Base-by-base conservation (phyloP, 2,329 filamentous ascomycete genomes). In the Exophiala bonariae region DNA sequence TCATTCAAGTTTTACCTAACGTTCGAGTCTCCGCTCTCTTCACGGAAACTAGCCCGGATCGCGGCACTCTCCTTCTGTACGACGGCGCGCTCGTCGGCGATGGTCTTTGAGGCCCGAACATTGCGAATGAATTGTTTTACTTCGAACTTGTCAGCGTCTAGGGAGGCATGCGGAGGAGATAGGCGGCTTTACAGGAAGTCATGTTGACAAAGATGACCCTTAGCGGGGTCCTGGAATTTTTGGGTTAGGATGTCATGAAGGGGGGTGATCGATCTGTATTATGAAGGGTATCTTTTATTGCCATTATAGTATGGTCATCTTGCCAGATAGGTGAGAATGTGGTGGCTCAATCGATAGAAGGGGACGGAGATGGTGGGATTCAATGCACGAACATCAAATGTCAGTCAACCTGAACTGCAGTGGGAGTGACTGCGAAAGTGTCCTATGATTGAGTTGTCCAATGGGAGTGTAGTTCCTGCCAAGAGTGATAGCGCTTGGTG, bases 91-190 rank as follows among this genome's bases (percentile, higher is more conserved):
- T 99, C 93, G 73, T 99, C 93, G 68, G 95, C 95, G 66, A 99
- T 96, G 28, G 93, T 99, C 77, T 99, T 99, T 52, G 93, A 90
- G 53, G 93, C 92, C 68, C 93, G 89, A 67, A 99, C 93, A 74
- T 96, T 97, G 68, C 93, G 91, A 72, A 99, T 99, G 75, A 99
- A 99, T 75, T 97, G 93, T 77, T 99, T 99, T 69, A 99, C 93
- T 97, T 66, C 40, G 26, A 28, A 22, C n/a, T 26, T 11, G 44
- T 56, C 46, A 59, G 55, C 20, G 18, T 16, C n/a, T 20, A 31
- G 33, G 23, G 11, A 14, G 22, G 16, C 13, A 14, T n/a, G 16
- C 9, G 30, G 14, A n/a, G 19, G 30, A 41, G 33, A 9, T n/a
- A 19, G 28, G 38, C 26, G 13, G 10, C 47, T 45, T 22, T 35